A percentile compares a stretch with the other conserved stretches of the same genome.
Conservation (phyloP, 1,284 basidiomycete species). For the Leccinum subrobustum region DNA sequence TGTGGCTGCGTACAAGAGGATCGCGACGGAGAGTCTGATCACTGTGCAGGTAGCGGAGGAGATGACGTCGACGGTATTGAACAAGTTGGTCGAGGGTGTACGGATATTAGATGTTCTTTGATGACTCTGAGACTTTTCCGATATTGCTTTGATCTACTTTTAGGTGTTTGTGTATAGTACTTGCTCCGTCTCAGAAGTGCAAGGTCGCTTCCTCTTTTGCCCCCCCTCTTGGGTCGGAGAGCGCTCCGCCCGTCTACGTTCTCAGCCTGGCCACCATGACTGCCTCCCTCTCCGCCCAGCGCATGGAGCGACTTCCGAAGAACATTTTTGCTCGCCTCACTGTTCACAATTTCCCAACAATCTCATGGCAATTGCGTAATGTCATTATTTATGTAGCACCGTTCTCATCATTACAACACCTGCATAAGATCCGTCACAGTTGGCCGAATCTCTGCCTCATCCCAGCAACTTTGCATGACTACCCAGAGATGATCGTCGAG, state of each 20-base stretch:
- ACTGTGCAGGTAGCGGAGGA: neutral
- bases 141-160: no score
- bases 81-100: neutral
- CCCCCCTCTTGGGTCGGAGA: no score
- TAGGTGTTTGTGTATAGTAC: no score
- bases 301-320: neutral
- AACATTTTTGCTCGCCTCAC: neutral
- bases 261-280: no score
- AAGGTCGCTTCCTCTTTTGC: no score
- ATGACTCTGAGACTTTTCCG: neutral
- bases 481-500: slow-evolving; percentile 48
- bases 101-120: neutral
- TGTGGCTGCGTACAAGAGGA: neutral
- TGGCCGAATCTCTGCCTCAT: slow-evolving; percentile 36
- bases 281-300: no score
- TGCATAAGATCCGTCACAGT: slow-evolving; percentile 40
- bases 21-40: neutral
- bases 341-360: neutral
- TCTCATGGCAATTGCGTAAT: neutral
- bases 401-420: slow-evolving; percentile 12
- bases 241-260: no score
- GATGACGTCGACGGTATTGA: neutral
- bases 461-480: slow-evolving; percentile 47
- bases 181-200: no score
- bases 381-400: neutral